Percentiles rank a stretch among this genome's conserved stretches.
phyloP scores from a whole-genome alignment of 805 yeast genomes.

The Candida bentonensis region DNA sequence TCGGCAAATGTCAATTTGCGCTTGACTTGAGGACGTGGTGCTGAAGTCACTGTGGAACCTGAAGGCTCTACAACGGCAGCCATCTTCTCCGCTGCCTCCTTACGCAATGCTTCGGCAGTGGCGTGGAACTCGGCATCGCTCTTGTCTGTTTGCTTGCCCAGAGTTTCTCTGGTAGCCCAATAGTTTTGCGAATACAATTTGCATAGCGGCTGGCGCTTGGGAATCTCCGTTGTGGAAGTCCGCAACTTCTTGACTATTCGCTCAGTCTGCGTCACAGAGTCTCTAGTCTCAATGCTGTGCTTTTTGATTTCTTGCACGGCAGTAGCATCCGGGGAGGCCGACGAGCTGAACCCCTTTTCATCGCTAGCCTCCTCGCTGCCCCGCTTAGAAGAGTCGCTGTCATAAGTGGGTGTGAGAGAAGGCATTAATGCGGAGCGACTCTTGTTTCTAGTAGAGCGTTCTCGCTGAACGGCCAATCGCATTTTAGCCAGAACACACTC shows the following conservation, averaged over 20 bases:
- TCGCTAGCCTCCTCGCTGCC: neutral
- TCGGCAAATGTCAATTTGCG: constrained; percentile 65
- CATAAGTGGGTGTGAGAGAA: neutral
- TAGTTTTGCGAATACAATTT: neutral
- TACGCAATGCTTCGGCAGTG: neutral
- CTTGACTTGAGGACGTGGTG: constrained; percentile 21
- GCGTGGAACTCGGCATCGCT: neutral
- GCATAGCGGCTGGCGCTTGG: neutral
- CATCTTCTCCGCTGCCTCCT: neutral
- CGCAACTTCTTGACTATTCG: constrained; percentile 6
- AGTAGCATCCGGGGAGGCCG: neutral
- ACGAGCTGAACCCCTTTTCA: neutral
- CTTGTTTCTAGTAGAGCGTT: neutral
- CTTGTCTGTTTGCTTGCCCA: constrained; percentile 2
- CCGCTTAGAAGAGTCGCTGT: neutral
- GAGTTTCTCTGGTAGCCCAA: neutral
- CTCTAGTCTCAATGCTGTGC: neutral
- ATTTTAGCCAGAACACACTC: constrained; percentile 15
- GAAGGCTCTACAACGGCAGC: neutral
- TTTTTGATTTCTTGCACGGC: neutral
- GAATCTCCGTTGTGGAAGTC: neutral
- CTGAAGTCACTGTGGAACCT: neutral
- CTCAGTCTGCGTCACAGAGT: constrained; percentile 6
- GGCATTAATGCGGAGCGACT: constrained; percentile 2
- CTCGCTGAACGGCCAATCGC: constrained; percentile 10